Evolutionary conservation across 768 basidiomycete species (phyloP).

Genomic region (Mycena chlorophos): DNA sequence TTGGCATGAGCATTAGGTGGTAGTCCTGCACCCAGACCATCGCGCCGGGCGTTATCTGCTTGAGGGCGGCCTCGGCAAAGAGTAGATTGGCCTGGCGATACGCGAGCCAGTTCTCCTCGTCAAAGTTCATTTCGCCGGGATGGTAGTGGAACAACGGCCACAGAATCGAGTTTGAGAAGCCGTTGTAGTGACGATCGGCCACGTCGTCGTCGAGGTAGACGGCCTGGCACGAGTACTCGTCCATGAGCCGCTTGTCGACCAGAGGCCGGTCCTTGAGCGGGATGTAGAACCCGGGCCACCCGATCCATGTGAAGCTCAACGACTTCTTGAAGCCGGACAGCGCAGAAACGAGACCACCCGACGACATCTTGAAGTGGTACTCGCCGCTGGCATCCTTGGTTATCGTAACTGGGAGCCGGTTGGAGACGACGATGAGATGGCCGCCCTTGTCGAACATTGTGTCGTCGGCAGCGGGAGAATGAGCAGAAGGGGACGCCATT

Average conservation of each 20-base stretch:
- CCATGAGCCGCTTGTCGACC: conserved; percentile 89
- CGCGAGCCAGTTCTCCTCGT: conserved; percentile 97
- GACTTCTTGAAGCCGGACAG: conserved; percentile 98
- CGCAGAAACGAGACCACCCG: conserved; percentile 95
- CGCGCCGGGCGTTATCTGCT: conserved; percentile 77
- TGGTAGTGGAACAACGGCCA: conserved; percentile 99
- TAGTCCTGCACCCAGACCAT: conserved; percentile 99
- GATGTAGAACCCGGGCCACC: conserved; percentile 94
- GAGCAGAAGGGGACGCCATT: conserved; percentile 31
- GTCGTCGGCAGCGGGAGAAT: conserved; percentile 33
- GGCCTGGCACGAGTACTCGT: conserved; percentile 95
- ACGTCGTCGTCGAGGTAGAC: conserved; percentile 98
- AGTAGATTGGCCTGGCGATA: conserved; percentile 95
- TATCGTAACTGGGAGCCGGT: conserved; percentile 94
- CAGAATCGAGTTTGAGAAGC: conserved; percentile 98
- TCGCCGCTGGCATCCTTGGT: conserved; percentile 89
- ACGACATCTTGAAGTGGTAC: conserved; percentile 99
- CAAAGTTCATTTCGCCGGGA: conserved; percentile 99
- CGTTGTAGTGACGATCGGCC: conserved; percentile 97
- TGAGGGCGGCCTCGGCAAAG: conserved; percentile 87
- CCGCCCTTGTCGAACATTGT: conserved; percentile 42
- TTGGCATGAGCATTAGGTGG: conserved; percentile 95
- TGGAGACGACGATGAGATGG: conserved; percentile 93
- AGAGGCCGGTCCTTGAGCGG: conserved; percentile 87
- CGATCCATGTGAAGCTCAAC: conserved; percentile 97